A percentile compares a stretch with the other conserved stretches of the same genome.
phyloP scores from a whole-genome alignment of 75 land plant species.

The Gnetum montanum region DNA sequence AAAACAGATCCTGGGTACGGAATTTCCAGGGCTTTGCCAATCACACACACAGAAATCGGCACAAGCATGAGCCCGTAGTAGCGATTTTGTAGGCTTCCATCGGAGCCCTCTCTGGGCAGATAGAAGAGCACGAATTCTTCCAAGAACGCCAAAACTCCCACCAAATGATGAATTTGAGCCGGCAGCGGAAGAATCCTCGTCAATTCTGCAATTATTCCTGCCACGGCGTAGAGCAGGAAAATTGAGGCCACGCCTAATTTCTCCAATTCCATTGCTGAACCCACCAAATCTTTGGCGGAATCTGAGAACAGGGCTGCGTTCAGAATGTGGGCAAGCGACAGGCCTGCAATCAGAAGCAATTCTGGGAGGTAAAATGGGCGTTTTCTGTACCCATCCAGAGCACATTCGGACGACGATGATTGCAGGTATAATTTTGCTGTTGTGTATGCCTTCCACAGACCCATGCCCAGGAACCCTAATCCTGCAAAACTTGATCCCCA shows the following conservation, averaged over 20 bases:
- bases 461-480: neutral
- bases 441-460: slow-evolving; percentile 2
- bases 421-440: slow-evolving; percentile 1
- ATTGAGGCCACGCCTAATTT: slow-evolving; percentile 7
- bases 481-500: slow-evolving; percentile 4
- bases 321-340: neutral
- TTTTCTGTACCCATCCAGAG: neutral
- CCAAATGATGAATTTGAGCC: neutral
- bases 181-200: slow-evolving; percentile 8
- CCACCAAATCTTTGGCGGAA: neutral
- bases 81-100: slow-evolving; percentile 70
- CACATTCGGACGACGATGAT: neutral
- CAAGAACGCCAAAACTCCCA: slow-evolving; percentile 41
- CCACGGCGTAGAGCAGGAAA: slow-evolving; percentile 3
- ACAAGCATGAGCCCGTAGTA: slow-evolving; percentile 65
- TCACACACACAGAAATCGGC: slow-evolving; percentile 47
- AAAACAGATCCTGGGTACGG: slow-evolving; percentile 22
- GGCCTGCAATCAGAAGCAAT: neutral
- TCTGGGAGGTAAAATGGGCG: neutral
- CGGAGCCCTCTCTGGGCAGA: slow-evolving; percentile 34
- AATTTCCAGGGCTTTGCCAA: slow-evolving; percentile 39
- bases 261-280: neutral
- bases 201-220: neutral
- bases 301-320: neutral
- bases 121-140: slow-evolving; percentile 67